phyloP scores from a whole-genome alignment of 148 eudicot genomes.

The Polygonum aviculare region DNA sequence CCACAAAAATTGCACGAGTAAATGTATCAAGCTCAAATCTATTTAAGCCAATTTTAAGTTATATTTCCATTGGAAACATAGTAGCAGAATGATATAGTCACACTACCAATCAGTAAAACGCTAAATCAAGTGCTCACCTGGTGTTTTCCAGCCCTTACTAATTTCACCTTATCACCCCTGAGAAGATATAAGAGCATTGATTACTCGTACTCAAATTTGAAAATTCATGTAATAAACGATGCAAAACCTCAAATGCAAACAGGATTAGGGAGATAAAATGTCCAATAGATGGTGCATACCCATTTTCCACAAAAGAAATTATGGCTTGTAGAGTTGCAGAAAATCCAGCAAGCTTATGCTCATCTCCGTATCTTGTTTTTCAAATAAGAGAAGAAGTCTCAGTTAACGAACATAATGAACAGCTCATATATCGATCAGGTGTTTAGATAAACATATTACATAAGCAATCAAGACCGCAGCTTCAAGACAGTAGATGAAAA shows the following conservation, averaged over 20 bases:
- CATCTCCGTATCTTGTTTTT: slow-evolving; percentile 75
- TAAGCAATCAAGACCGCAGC: neutral
- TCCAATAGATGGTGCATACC: slow-evolving; percentile 28
- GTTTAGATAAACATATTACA: neutral
- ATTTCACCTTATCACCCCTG: slow-evolving; percentile 85
- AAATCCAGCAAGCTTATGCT: slow-evolving; percentile 90
- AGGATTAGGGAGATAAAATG: neutral
- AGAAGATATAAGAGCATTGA: slow-evolving; percentile 10
- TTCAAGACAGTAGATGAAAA: slow-evolving; percentile 14
- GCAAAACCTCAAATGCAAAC: neutral
- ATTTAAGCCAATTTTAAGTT: neutral
- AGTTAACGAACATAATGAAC: neutral
- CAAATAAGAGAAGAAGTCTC: slow-evolving; percentile 6
- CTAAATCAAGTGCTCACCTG: slow-evolving; percentile 42
- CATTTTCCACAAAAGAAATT: slow-evolving; percentile 91
- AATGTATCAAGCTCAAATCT: neutral
- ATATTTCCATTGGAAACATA: neutral
- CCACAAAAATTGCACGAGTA: neutral
- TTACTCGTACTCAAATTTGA: neutral
- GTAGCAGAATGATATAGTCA: slow-evolving; percentile 3
- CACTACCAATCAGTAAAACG: neutral
- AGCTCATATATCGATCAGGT: neutral
- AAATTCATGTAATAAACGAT: neutral
- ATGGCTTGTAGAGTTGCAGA: slow-evolving; percentile 97
- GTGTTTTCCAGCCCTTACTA: slow-evolving; percentile 89